phyloP scores from a whole-genome alignment of 2,329 filamentous ascomycete species.

The Epichloe elymi region DNA sequence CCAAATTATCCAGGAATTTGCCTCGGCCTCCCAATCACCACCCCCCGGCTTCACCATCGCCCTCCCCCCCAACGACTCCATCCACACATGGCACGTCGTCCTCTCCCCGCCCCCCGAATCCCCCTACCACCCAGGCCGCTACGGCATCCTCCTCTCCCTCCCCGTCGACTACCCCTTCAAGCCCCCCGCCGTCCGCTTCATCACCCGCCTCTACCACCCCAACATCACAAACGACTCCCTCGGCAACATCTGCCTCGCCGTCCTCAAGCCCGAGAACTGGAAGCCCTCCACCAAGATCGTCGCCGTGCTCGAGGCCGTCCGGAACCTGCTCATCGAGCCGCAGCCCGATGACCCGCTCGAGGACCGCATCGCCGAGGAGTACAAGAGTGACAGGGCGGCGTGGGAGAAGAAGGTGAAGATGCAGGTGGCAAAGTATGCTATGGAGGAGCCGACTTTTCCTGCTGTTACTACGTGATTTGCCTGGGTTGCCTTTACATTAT shows the following conservation, averaged over 20 bases:
- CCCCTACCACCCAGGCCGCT: constrained; percentile 52
- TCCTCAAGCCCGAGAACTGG: constrained; percentile 80
- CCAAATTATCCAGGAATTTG: constrained; percentile 32
- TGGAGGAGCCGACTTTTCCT: constrained; percentile 25
- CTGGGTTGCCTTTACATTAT: too few species aligned
- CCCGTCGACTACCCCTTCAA: constrained; percentile 84
- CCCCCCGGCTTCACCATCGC: constrained; percentile 33
- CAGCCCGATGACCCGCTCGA: constrained; percentile 86
- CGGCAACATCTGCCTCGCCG: constrained; percentile 73
- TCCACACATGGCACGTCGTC: constrained; percentile 39
- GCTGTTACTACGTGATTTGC: background rate
- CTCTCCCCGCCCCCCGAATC: constrained; percentile 31
- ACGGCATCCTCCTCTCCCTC: constrained; percentile 59
- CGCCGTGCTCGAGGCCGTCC: constrained; percentile 64
- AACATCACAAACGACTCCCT: constrained; percentile 81
- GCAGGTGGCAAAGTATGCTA: constrained; percentile 66
- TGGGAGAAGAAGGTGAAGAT: constrained; percentile 64
- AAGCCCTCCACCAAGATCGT: constrained; percentile 72
- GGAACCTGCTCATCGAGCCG: constrained; percentile 63
- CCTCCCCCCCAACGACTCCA: constrained; percentile 32
- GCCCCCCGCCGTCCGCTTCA: constrained; percentile 65
- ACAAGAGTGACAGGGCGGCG: constrained; percentile 48
- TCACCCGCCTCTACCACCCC: constrained; percentile 88
- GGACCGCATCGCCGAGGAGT: constrained; percentile 74
- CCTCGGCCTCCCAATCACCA: constrained; percentile 34